Evolutionary conservation across 257 asterid species (phyloP).

Genomic region (Ligustrum vulgare): DNA sequence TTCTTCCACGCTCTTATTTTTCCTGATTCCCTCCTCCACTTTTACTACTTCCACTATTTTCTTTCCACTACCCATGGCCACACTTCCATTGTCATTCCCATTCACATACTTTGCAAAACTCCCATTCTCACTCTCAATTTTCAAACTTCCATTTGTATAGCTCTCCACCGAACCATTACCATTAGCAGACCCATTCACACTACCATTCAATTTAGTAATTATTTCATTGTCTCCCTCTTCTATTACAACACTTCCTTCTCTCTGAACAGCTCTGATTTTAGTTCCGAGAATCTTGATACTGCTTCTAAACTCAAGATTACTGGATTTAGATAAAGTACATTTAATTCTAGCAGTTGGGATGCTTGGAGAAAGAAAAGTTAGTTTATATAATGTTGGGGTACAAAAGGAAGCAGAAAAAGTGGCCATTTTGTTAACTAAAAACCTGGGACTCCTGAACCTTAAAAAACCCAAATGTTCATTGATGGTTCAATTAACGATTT

Average conservation of each 20-base stretch:
- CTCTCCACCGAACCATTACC: conserved; percentile 11
- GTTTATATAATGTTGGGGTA: conserved; percentile 33
- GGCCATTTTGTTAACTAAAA: conserved; percentile 36
- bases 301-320: conserved; percentile 19
- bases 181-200: conserved; percentile 41
- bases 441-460: conserved; percentile 21
- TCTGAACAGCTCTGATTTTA: conserved; percentile 35
- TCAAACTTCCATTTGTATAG: conserved; percentile 33
- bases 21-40: conserved; percentile 34
- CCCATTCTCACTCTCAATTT: conserved; percentile 38
- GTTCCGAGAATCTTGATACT: conserved; percentile 22
- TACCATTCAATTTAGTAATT: conserved; percentile 40
- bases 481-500: not conserved
- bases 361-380: conserved; percentile 42
- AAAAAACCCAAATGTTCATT: conserved; percentile 21
- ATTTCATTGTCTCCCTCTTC: conserved; percentile 48
- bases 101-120: conserved; percentile 46
- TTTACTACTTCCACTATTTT: conserved; percentile 35
- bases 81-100: conserved; percentile 52
- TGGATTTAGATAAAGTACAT: conserved; percentile 29
- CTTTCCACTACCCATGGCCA: conserved; percentile 23
- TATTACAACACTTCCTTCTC: conserved; percentile 49
- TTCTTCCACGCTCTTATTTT: conserved; percentile 65
- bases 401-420: conserved; percentile 36
- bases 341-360: conserved; percentile 42